Conservation (phyloP, 1,139 yeast genomes). For the Nakaseomyces uthaithaninus region DNA sequence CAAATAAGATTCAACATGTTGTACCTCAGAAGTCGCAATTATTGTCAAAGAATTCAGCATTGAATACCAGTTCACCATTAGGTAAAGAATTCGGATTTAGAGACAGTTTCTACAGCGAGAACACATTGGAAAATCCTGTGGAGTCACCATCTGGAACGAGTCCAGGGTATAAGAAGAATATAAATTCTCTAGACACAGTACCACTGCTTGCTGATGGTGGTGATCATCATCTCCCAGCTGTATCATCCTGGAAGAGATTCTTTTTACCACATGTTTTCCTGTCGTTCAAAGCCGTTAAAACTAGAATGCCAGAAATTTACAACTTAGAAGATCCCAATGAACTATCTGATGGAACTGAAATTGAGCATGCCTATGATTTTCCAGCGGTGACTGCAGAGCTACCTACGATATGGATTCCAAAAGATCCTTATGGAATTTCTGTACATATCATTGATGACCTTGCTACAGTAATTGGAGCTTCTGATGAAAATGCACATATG, state of each 20-base stretch:
- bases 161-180: constrained; percentile 8
- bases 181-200: constrained; percentile 12
- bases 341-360: constrained; percentile 31
- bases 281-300: constrained; percentile 47
- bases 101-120: constrained; percentile 21
- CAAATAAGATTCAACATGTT: background rate
- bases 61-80: constrained; percentile 14
- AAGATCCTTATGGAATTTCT: constrained; percentile 77
- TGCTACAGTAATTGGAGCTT: constrained; percentile 42
- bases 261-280: constrained; percentile 59
- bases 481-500: constrained; percentile 61
- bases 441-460: constrained; percentile 46
- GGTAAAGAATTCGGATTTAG: constrained; percentile 20
- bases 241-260: constrained; percentile 41
- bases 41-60: background rate
- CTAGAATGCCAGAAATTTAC: constrained; percentile 48
- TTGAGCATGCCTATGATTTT: constrained; percentile 54
- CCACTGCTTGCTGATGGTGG: constrained; percentile 48
- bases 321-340: constrained; percentile 36
- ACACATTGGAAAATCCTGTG: constrained; percentile 20
- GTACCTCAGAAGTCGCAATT: background rate
- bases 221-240: constrained; percentile 28
- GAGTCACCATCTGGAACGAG: constrained; percentile 7
- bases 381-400: constrained; percentile 62
- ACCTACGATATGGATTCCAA: constrained; percentile 82